A percentile compares a stretch with the other conserved stretches of the same genome.
Conservation (phyloP, 192 early-diverging fungal genomes). For the Umbelopsis sp. region DNA sequence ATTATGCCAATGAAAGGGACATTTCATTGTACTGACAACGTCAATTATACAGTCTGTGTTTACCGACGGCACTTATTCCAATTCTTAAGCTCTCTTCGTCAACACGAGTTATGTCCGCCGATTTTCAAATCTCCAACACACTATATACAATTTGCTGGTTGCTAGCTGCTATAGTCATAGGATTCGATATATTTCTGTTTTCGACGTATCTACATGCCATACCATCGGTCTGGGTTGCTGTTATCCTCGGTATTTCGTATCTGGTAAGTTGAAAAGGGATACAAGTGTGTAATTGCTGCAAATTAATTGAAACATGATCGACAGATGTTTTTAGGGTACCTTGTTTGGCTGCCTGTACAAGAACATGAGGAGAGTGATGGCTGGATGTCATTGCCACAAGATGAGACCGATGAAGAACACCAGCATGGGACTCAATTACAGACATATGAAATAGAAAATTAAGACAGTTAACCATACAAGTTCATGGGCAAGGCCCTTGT, state of each 20-base stretch:
- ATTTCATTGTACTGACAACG: background rate
- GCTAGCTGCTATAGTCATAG: slow-evolving; percentile 45
- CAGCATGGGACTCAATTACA: background rate
- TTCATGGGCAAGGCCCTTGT: background rate
- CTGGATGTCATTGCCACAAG: slow-evolving; percentile 6
- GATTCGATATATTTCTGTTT: slow-evolving; percentile 53
- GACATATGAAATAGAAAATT: background rate
- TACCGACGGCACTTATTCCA: slow-evolving; percentile 60
- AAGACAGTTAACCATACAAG: no score
- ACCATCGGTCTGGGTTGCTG: slow-evolving; percentile 18
- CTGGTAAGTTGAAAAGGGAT: slow-evolving; percentile 1
- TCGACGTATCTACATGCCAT: slow-evolving; percentile 26
- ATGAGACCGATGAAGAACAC: slow-evolving; percentile 1
- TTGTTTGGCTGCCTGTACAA: background rate
- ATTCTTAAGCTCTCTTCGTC: slow-evolving; percentile 55
- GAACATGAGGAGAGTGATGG: background rate
- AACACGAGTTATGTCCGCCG: slow-evolving; percentile 40
- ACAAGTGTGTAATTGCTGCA: no score
- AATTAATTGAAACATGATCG: background rate
- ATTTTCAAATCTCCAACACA: slow-evolving; percentile 26
- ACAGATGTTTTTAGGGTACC: background rate
- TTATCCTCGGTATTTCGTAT: slow-evolving; percentile 22
- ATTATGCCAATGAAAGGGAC: background rate
- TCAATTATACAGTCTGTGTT: slow-evolving; percentile 39
- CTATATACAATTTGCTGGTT: slow-evolving; percentile 40